These are phyloP conservation scores for Blastobotrys peoriensis DNA, from an alignment of 805 yeast genomes.

Conservation along the genomic window DNA sequence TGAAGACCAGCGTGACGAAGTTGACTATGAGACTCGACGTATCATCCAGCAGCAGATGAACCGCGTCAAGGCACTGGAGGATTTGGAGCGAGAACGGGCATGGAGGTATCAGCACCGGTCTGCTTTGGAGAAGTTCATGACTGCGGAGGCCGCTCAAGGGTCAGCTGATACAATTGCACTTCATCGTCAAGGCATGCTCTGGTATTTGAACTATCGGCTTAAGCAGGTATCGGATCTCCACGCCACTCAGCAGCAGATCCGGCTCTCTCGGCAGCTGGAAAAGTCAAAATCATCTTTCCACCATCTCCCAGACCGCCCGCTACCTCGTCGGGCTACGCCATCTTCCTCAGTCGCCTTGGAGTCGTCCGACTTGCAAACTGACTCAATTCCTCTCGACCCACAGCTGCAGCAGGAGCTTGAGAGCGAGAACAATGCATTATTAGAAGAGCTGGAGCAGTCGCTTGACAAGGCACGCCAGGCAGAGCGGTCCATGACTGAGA, in stretches of 20 bases:
- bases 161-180: conserved; percentile 23
- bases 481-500: conserved; percentile 45
- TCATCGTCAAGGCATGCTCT: conserved; percentile 35
- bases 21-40: conserved; percentile 34
- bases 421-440: conserved; percentile 31
- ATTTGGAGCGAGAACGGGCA: conserved; percentile 22
- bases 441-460: conserved; percentile 32
- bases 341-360: background rate
- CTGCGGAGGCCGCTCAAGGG: conserved; percentile 24
- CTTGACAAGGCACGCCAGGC: conserved; percentile 34
- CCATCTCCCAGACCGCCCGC: conserved; percentile 7
- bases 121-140: conserved; percentile 17
- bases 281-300: conserved; percentile 19
- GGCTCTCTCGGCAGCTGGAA: conserved; percentile 27
- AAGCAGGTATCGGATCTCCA: conserved; percentile 28
- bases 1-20: conserved; percentile 33
- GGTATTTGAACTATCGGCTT: conserved; percentile 29
- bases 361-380: background rate
- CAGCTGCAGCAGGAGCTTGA: conserved; percentile 27
- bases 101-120: conserved; percentile 11
- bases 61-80: conserved; percentile 26
- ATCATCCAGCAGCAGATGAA: conserved; percentile 31
- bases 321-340: background rate
- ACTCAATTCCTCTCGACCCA: conserved; percentile 9
- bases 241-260: conserved; percentile 31